Evolutionary conservation across 2,329 filamentous ascomycete genomes (phyloP), one percentile per base, ranked within the genome.

Genomic region (Colletotrichum zoysiae): DNA sequence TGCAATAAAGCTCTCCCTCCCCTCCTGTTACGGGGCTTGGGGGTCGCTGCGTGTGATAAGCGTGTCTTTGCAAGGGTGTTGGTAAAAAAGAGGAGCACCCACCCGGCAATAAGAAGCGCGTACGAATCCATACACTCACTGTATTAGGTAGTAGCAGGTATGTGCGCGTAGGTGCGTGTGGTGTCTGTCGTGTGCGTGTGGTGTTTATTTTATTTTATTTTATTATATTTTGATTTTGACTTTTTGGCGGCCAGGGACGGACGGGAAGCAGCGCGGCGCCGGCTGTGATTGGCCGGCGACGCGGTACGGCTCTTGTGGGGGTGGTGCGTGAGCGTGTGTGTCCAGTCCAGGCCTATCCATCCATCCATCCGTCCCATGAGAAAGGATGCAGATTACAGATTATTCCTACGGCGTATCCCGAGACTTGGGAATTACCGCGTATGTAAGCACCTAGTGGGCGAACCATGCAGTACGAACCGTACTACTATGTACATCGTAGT

Each of bases 201-300:
- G 55, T 66, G 62, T 56, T 63, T 8, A 7, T 7, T n/a, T 46
- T n/a, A 46, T n/a, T 8, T 20, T n/a, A 4, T 20, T 14, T n/a
- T 11, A 18, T 46, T 11, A n/a, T 46, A 30, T 20, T 42, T 42
- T 42, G 46, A 53, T 55, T 20, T 9, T 56, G 53, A n/a, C 65
- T 35, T 50, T 71, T 53, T 40, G 50, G 53, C 38, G 56, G 38
- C 60, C 69, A 71, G 69, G 69, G 70, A 66, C 61, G 44, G 66
- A 60, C 65, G 66, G 66, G 66, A 65, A 57, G 60, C 33, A 53
- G 1, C 20, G 38, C 44, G n/a, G 38, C 50, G 67, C 33, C 42
- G 7, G 55, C 42, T 51, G 55, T 26, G 56, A 73, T 73, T 73
- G 70, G 70, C 35, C 26, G 6, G 62, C 65, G 50, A 70, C 70